Conservation (phyloP, 306 rosid genomes). For the Lablab purpureus region DNA sequence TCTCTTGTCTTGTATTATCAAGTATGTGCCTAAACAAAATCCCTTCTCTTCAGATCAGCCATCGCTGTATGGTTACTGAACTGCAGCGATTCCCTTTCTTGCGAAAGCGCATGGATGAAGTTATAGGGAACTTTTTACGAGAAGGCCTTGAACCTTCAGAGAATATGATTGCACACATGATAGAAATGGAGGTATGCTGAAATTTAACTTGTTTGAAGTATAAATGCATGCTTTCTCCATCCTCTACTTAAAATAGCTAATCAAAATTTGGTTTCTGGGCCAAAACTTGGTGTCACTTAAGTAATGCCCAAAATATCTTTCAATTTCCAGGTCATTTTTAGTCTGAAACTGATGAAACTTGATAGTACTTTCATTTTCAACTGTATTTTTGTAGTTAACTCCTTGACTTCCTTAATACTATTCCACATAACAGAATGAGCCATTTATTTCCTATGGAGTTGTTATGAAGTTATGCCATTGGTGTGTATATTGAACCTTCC, state of each 20-base stretch:
- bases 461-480: constrained; percentile 22
- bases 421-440: constrained; percentile 15
- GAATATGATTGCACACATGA: constrained; percentile 91
- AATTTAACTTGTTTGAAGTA: constrained; percentile 8
- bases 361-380: background rate
- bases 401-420: constrained; percentile 12
- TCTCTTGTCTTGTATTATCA: constrained; percentile 20
- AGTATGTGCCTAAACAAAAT: constrained; percentile 32
- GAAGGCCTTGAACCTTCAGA: constrained; percentile 96
- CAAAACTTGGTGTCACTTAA: constrained; percentile 26
- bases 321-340: background rate
- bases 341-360: constrained; percentile 18
- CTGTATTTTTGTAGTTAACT: constrained; percentile 7
- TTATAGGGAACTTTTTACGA: constrained; percentile 82
- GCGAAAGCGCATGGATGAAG: constrained; percentile 97
- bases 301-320: background rate
- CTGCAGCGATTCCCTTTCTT: constrained; percentile 91
- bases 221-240: constrained; percentile 17
- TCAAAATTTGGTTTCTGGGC: constrained; percentile 16
- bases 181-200: constrained; percentile 90
- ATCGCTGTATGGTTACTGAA: constrained; percentile 84
- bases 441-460: constrained; percentile 5
- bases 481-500: background rate
- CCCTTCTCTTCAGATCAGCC: constrained; percentile 79
- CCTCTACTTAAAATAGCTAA: constrained; percentile 16